phyloP scores from a whole-genome alignment of 1,284 basidiomycete species.

The Austropuccinia psidii region DNA sequence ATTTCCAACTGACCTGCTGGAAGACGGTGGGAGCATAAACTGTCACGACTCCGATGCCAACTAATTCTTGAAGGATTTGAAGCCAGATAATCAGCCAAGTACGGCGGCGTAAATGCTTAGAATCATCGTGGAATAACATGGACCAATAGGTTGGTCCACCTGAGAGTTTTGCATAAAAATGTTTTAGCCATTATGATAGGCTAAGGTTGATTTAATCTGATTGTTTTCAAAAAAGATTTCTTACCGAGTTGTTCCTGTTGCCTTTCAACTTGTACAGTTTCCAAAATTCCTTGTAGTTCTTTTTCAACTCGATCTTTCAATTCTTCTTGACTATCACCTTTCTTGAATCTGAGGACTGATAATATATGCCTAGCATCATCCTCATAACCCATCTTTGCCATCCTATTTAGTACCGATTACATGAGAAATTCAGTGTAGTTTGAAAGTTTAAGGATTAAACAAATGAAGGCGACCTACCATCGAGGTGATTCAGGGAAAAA shows the following conservation, averaged over 20 bases:
- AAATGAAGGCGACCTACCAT: constrained; percentile 37
- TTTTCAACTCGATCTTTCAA: constrained; percentile 37
- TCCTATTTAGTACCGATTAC: background rate
- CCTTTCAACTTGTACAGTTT: constrained; percentile 40
- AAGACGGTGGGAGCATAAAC: constrained; percentile 39
- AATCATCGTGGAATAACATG: constrained; percentile 41
- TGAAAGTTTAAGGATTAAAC: background rate
- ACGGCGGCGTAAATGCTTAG: constrained; percentile 40
- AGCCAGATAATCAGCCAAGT: constrained; percentile 41
- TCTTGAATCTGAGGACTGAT: constrained; percentile 37
- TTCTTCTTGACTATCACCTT: constrained; percentile 12
- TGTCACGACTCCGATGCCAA: constrained; percentile 44
- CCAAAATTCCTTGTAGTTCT: constrained; percentile 41
- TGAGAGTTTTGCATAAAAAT: background rate
- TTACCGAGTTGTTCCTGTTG: constrained; percentile 11
- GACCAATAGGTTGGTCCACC: constrained; percentile 38
- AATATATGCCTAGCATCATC: constrained; percentile 43
- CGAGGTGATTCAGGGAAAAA: constrained; percentile 44
- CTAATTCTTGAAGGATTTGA: constrained; percentile 46
- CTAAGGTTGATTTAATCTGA: background rate
- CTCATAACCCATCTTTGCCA: constrained; percentile 42
- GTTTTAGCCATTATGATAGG: background rate
- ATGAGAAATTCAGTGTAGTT: background rate
- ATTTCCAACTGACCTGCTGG: constrained; percentile 9
- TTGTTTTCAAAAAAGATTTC: background rate